phyloP scores from a whole-genome alignment of 164 flowering plant genomes.

The Chimonanthus praecox region DNA sequence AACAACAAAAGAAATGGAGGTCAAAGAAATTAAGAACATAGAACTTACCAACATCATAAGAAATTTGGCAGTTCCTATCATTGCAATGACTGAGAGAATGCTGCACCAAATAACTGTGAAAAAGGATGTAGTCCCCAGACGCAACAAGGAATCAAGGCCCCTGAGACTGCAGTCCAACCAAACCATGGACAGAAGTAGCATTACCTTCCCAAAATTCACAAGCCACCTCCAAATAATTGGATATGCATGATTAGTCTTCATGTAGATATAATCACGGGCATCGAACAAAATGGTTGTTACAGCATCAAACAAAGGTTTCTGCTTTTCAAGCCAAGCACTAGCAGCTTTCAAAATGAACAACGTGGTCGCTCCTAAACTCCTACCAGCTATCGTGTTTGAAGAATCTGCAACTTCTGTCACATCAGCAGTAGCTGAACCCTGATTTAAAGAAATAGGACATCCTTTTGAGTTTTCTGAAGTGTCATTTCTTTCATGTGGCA shows the following conservation, averaged over 20 bases:
- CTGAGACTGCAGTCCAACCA: constrained; percentile 84
- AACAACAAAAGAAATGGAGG: background rate
- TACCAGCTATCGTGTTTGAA: constrained; percentile 22
- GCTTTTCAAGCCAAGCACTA: constrained; percentile 47
- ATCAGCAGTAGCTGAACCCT: constrained; percentile 26
- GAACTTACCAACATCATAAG: constrained; percentile 59
- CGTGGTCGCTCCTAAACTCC: constrained; percentile 31
- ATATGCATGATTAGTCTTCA: constrained; percentile 42
- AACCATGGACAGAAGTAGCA: constrained; percentile 61
- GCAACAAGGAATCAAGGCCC: constrained; percentile 74
- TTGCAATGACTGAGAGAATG: constrained; percentile 67
- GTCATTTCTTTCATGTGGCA: constrained; percentile 10
- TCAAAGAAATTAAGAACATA: background rate
- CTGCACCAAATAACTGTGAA: constrained; percentile 82
- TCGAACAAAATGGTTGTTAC: constrained; percentile 24
- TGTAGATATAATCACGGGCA: constrained; percentile 32
- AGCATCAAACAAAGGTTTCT: constrained; percentile 36
- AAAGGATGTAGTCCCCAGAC: constrained; percentile 84
- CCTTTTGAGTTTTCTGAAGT: constrained; percentile 11
- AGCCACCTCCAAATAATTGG: constrained; percentile 69
- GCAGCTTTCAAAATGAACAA: constrained; percentile 33
- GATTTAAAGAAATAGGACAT: constrained; percentile 12
- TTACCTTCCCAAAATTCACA: constrained; percentile 50
- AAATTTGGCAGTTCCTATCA: constrained; percentile 72
- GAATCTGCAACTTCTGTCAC: constrained; percentile 19